Conservation (phyloP, 352 stramenopile species). For the Pythium periplocum region DNA sequence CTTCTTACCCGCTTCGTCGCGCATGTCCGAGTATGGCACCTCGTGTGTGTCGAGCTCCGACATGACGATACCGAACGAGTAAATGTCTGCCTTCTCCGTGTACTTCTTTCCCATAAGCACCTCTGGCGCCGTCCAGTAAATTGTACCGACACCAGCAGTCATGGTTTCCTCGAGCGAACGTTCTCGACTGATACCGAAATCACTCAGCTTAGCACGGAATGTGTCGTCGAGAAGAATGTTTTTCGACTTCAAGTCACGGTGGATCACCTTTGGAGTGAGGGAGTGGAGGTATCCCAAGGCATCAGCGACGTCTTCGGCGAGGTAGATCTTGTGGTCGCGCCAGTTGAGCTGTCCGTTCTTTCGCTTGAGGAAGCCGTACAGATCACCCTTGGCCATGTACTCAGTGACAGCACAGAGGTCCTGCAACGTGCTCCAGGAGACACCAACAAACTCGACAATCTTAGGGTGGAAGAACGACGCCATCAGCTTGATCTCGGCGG, state of each 20-base stretch:
- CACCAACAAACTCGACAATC: slow-evolving; percentile 77
- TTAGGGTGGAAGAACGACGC: slow-evolving; percentile 73
- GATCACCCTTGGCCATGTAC: slow-evolving; percentile 77
- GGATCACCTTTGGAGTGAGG: slow-evolving; percentile 71
- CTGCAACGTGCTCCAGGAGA: slow-evolving; percentile 67
- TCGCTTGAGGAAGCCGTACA: slow-evolving; percentile 69
- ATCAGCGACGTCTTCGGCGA: slow-evolving; percentile 67
- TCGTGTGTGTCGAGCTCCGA: slow-evolving; percentile 74
- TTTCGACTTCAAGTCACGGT: slow-evolving; percentile 75
- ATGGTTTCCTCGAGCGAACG: slow-evolving; percentile 76
- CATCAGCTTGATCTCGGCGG: slow-evolving; percentile 84
- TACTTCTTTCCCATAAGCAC: slow-evolving; percentile 83
- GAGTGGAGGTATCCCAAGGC: slow-evolving; percentile 72
- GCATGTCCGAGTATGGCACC: slow-evolving; percentile 79
- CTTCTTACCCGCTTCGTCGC: slow-evolving; percentile 63
- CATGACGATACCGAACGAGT: slow-evolving; percentile 79
- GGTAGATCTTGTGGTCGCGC: slow-evolving; percentile 65
- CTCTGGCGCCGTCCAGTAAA: slow-evolving; percentile 81
- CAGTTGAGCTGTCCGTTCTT: slow-evolving; percentile 66
- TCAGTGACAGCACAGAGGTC: slow-evolving; percentile 75
- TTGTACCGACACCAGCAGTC: slow-evolving; percentile 75
- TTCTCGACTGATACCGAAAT: slow-evolving; percentile 79
- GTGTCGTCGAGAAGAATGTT: slow-evolving; percentile 68
- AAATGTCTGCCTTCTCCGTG: slow-evolving; percentile 82
- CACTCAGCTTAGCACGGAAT: slow-evolving; percentile 61